Evolutionary conservation across 2,329 filamentous ascomycete species (phyloP), one percentile per base, ranked within the genome.

Genomic region (Apiospora koreana): DNA sequence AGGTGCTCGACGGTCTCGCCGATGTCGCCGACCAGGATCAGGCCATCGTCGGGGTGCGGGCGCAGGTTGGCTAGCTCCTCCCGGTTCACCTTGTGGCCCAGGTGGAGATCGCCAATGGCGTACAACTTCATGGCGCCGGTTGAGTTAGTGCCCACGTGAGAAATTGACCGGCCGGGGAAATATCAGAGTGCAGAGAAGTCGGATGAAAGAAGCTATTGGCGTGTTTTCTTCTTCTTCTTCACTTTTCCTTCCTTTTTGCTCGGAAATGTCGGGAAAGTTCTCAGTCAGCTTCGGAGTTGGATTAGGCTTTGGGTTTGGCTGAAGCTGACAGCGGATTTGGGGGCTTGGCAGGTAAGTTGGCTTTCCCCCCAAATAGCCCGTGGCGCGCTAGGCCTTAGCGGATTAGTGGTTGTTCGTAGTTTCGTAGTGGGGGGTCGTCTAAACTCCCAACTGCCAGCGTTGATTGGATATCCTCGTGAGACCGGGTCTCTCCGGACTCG

Each of bases 31-130:
- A 74, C 77, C 41, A 82, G 74, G 69, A 82, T 81, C 35, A 82
- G 76, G 16, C 79, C 79, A 72, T 82, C 80, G 23, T 79, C 77
- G 6, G 75, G 79, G 70, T 81, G 80, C 46, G 77, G 75, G 42
- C 72, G 65, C 10, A 81, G 74, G 16, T 73, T 74, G 14, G 74
- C 69, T 67, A 80, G 75, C 12, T 79, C 79, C 21, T 74, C 74
- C 45, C 75, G 75, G 73, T 82, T 82, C 68, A 76, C 74, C 62
- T 75, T 72, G 71, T 78, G 78, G 71, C 77, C 77, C 64, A 82
- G 77, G 72, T 82, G 80, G 25, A 82, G 74, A 70, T 82, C 80
- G 65, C 76, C 80, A 67, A 82, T 77, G 43, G 80, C 80, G 75
- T 81, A 81, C 35, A 82, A 77, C 74, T 79, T 79, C 76, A 73